phyloP scores from a whole-genome alignment of 2,329 filamentous ascomycete genomes.

The Geosmithia flava region DNA sequence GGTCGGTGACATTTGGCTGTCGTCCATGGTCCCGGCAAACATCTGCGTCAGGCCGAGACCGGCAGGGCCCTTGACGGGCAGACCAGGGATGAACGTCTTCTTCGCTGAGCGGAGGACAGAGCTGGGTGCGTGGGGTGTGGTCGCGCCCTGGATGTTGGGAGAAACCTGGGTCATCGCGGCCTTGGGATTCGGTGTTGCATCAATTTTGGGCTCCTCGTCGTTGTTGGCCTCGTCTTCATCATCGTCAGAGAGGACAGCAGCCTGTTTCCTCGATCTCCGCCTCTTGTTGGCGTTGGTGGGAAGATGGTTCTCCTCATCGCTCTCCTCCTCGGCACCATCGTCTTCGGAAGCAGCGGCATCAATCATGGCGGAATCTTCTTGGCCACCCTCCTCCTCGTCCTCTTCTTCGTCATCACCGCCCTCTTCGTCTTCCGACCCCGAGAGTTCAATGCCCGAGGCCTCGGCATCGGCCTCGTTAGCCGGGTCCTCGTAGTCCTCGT shows the following conservation, averaged over 20 bases:
- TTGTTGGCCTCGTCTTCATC: conserved; percentile 47
- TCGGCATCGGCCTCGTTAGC: conserved; percentile 23
- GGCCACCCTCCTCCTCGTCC: conserved; percentile 18
- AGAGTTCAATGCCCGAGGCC: conserved; percentile 26
- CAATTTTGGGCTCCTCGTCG: conserved; percentile 24
- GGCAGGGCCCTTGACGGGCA: conserved; percentile 47
- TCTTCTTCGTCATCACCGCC: conserved; percentile 19
- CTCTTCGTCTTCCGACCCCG: conserved; percentile 29
- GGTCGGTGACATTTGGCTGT: conserved; percentile 28
- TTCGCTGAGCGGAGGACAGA: conserved; percentile 57
- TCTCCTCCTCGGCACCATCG: conserved; percentile 6
- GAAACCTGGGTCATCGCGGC: conserved; percentile 21
- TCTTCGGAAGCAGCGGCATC: conserved; percentile 23
- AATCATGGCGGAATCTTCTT: conserved; percentile 14
- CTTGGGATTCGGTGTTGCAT: conserved; percentile 38
- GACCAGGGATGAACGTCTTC: conserved; percentile 57
- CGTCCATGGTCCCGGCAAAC: conserved; percentile 81
- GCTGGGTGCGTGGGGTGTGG: conserved; percentile 43
- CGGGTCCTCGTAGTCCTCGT: conserved; percentile 34
- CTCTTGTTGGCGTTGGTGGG: conserved; percentile 14
- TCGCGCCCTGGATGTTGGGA: conserved; percentile 25
- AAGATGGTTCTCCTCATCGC: conserved; percentile 16
- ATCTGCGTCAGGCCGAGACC: conserved; percentile 76
- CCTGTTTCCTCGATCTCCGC: conserved; percentile 35
- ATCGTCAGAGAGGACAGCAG: conserved; percentile 49